Evolutionary conservation across 208 protist genomes (phyloP).

Genomic region (Crithidia bombi): DNA sequence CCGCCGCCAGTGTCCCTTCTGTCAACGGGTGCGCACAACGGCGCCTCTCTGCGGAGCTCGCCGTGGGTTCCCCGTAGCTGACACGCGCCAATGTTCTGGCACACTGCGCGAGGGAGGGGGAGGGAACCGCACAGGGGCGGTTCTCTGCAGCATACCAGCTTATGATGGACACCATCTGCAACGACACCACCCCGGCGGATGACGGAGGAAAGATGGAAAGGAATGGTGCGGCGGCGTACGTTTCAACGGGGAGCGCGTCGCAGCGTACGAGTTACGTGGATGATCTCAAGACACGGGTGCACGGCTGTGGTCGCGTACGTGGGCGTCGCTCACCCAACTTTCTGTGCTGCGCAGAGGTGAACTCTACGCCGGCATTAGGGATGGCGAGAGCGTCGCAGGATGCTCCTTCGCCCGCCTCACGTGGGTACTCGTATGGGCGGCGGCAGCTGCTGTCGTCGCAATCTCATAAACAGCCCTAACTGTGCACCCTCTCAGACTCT

Average conservation of each 20-base stretch:
- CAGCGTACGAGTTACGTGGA: conserved; percentile 1
- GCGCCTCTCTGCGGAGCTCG: too few relatives aligned
- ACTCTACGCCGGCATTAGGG: background rate
- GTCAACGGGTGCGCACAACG: too few relatives aligned
- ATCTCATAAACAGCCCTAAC: too few relatives aligned
- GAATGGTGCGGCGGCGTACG: too few relatives aligned
- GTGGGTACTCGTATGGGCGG: background rate
- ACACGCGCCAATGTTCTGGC: background rate
- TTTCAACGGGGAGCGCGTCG: background rate
- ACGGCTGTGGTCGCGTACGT: background rate
- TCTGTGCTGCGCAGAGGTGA: background rate
- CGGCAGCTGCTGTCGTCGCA: too few relatives aligned
- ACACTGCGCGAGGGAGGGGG: background rate
- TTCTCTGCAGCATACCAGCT: background rate
- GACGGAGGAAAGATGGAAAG: too few relatives aligned
- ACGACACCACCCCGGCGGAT: too few relatives aligned
- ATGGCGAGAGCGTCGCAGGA: background rate
- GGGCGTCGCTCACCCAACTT: background rate
- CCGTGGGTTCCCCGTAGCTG: too few relatives aligned
- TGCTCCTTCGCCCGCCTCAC: background rate
- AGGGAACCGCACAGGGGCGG: background rate
- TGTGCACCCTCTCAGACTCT: background rate
- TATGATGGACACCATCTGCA: too few relatives aligned
- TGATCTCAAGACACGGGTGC: conserved; percentile 2
- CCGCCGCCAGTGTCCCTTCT: too few relatives aligned